Evolutionary conservation across 2,329 filamentous ascomycete genomes (phyloP), one percentile per base, ranked within the genome.

Genomic region (Penicillium corylophilum): DNA sequence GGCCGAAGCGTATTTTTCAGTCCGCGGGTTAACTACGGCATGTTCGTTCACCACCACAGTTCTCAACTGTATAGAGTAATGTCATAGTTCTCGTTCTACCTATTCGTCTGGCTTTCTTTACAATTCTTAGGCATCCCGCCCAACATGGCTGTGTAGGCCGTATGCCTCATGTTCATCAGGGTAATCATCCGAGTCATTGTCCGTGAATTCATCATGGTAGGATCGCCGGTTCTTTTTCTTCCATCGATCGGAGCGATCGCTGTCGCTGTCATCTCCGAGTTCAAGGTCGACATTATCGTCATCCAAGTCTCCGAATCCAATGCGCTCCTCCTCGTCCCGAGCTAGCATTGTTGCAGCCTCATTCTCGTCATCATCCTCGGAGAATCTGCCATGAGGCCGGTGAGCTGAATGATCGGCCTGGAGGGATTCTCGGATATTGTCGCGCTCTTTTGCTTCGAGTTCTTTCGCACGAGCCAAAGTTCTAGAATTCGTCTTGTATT

Each of bases 151-250:
- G 64, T 77, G 74, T 29, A 78, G 62, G 28, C 67, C 67, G 57
- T 74, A 77, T 16, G 67, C 62, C 46, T 76, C 73, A 28, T 71
- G 68, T 13, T 67, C 71, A 55, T 74, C 74, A 23, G 71, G 71
- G 54, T 71, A 70, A 29, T 67, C 68, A 60, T 79, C 74, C 47
- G 79, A 78, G 51, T 81, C 73, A 60, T 79, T 78, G 61, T 79
- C 79, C 18, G 75, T 77, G 56, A 79, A 81, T 26, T 80, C 78
- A 48, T 81, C 78, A 53, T 77, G 74, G 76, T 84, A 73, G 72
- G 78, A 62, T 75, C 76, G 38, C 40, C 52, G 46, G 20, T 49
- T 53, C 22, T 47, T 46, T 44, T 61, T 64, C 48, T 57, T 61
- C 51, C 55, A 58, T 35, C 55, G 55, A 12, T 56, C 53, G 9